phyloP scores from a whole-genome alignment of 202 grass and related monocot species.

The Panicum hallii region DNA sequence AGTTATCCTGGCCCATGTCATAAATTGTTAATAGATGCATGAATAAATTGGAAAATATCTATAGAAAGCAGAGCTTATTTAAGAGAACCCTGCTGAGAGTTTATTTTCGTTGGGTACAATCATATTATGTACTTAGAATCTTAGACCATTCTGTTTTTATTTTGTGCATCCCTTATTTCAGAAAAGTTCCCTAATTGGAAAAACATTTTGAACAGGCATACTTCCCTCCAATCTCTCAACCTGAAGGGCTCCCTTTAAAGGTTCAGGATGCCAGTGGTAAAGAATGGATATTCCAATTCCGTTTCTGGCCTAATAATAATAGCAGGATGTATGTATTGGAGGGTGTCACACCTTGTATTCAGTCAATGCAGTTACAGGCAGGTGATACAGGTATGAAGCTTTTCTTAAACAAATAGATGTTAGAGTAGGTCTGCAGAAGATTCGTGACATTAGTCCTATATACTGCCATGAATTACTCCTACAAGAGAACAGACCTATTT shows the following conservation, averaged over 20 bases:
- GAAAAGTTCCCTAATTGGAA: constrained; percentile 1
- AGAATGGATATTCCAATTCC: constrained; percentile 98
- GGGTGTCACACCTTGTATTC: constrained; percentile 98
- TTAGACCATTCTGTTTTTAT: background rate
- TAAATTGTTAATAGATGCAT: background rate
- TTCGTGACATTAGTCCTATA: constrained; percentile 12
- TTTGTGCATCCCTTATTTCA: constrained; percentile 1
- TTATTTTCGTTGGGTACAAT: background rate
- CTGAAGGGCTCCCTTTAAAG: constrained; percentile 96
- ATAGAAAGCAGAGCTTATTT: constrained; percentile 3
- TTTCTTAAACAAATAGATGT: constrained; percentile 28
- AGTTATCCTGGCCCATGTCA: background rate
- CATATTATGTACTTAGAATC: constrained; percentile 1
- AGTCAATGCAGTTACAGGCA: constrained; percentile 96
- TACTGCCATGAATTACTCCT: background rate
- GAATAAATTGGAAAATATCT: background rate
- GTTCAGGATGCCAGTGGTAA: constrained; percentile 96
- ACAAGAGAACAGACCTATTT: constrained; percentile 11
- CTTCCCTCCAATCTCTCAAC: constrained; percentile 88
- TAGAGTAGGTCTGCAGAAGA: constrained; percentile 33
- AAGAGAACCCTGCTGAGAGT: constrained; percentile 1
- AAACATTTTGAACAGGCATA: constrained; percentile 72
- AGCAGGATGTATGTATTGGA: constrained; percentile 99
- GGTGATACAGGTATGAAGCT: constrained; percentile 84
- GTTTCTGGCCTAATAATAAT: constrained; percentile 99